These are phyloP conservation scores for Salvia hispanica DNA, from an alignment of 257 asterid genomes.

Conservation along the genomic window DNA sequence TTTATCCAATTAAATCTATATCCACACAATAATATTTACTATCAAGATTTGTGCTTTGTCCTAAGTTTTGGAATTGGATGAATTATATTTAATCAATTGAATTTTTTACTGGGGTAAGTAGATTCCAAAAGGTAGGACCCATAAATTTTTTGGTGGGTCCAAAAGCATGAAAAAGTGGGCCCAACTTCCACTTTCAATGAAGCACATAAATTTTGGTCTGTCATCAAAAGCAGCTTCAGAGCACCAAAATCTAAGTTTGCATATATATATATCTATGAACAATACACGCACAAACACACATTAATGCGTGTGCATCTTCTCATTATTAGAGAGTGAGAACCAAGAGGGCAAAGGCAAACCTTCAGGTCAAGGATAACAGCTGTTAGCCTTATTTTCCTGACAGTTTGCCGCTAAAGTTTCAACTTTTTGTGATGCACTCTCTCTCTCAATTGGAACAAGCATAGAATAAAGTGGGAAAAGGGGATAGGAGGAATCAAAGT, in stretches of 20 bases:
- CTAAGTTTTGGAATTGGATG: too few species aligned
- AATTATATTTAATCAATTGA: background rate
- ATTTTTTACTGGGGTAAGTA: background rate
- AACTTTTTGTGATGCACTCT: slow-evolving; percentile 32
- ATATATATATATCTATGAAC: background rate
- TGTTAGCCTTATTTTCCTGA: slow-evolving; percentile 34
- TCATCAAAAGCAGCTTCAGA: slow-evolving; percentile 59
- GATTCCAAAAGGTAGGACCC: slow-evolving; percentile 33
- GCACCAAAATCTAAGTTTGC: slow-evolving; percentile 20
- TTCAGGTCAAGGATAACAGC: slow-evolving; percentile 43
- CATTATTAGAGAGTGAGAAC: background rate
- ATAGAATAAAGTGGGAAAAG: slow-evolving; percentile 51
- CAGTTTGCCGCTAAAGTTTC: slow-evolving; percentile 31
- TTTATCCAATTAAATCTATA: too few species aligned
- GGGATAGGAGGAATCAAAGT: slow-evolving; percentile 42
- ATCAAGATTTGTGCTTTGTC: too few species aligned
- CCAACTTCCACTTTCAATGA: slow-evolving; percentile 42
- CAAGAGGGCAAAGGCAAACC: slow-evolving; percentile 1
- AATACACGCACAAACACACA: slow-evolving; percentile 32
- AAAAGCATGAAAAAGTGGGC: slow-evolving; percentile 35
- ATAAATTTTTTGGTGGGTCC: slow-evolving; percentile 23
- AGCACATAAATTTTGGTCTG: slow-evolving; percentile 27
- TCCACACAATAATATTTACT: too few species aligned
- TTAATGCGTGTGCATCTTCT: slow-evolving; percentile 29
- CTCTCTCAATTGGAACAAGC: slow-evolving; percentile 41